A percentile compares a stretch with the other conserved stretches of the same genome.
Conservation (phyloP, 495 filamentous ascomycete genomes). For the Podospora didyma region DNA sequence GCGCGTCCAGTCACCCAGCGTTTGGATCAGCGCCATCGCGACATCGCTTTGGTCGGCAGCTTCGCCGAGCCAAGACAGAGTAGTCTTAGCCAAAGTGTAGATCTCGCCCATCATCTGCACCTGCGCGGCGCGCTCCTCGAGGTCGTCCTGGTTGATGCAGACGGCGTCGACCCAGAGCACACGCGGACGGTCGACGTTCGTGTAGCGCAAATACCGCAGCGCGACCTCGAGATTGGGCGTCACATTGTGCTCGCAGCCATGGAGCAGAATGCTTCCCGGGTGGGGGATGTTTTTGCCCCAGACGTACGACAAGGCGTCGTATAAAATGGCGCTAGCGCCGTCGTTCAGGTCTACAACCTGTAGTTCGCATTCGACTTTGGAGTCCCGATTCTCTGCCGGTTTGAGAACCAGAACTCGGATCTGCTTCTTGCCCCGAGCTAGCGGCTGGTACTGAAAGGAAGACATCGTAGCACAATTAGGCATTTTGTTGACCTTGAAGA, state of each 20-base stretch:
- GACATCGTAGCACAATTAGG: too few species aligned
- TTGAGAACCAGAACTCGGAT: too few species aligned
- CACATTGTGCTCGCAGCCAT: neutral
- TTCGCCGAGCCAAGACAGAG: too few species aligned
- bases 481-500: too few species aligned
- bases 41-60: too few species aligned
- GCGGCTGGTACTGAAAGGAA: too few species aligned
- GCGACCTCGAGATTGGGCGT: conserved; percentile 1
- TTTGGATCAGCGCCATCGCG: too few species aligned
- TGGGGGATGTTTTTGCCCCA: neutral
- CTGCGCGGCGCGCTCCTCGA: neutral
- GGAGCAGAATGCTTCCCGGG: neutral
- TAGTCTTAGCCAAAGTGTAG: neutral
- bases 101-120: neutral
- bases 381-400: too few species aligned
- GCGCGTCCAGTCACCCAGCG: too few species aligned
- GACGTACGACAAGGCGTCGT: conserved; percentile 1
- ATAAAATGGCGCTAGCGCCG: neutral
- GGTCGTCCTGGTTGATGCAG: neutral
- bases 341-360: too few species aligned
- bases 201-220: neutral
- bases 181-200: neutral
- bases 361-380: too few species aligned
- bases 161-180: conserved; percentile 1
- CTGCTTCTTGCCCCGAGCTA: too few species aligned